A percentile compares a stretch with the other conserved stretches of the same genome.
These are phyloP conservation scores for Rhododendron simsii DNA, from an alignment of 148 eudicot genomes.

Conservation along the genomic window DNA sequence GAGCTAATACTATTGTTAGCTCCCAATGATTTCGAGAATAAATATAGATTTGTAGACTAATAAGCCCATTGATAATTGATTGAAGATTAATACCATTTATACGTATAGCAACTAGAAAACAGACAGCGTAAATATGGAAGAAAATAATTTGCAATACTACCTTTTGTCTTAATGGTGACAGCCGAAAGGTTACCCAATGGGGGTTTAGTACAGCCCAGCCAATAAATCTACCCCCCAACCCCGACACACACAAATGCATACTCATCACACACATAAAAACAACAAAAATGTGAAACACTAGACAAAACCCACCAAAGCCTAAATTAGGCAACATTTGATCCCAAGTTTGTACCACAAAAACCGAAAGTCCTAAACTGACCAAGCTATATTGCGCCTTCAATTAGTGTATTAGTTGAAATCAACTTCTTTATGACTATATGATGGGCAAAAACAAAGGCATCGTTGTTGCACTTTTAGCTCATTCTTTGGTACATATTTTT, in stretches of 20 bases:
- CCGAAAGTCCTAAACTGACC: neutral
- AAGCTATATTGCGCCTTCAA: neutral
- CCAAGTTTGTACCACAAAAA: neutral
- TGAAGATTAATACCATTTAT: neutral
- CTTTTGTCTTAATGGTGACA: neutral
- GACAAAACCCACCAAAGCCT: neutral
- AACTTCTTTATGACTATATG: neutral
- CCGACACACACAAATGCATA: neutral
- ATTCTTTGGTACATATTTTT: neutral
- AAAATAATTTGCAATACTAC: neutral
- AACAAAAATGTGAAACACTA: neutral
- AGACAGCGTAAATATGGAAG: neutral
- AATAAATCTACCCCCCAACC: neutral
- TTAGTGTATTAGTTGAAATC: neutral
- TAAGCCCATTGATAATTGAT: neutral
- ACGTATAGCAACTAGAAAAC: neutral
- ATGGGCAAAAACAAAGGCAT: neutral
- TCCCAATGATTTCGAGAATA: neutral
- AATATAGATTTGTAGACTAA: neutral
- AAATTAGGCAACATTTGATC: neutral
- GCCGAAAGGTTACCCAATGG: neutral
- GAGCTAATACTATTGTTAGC: neutral
- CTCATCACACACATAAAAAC: neutral
- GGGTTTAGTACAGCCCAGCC: neutral
- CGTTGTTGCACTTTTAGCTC: neutral